Evolutionary conservation across 495 filamentous ascomycete genomes (phyloP), one percentile per base, ranked within the genome.

Genomic region (Lasiosphaeriaceae sp.): DNA sequence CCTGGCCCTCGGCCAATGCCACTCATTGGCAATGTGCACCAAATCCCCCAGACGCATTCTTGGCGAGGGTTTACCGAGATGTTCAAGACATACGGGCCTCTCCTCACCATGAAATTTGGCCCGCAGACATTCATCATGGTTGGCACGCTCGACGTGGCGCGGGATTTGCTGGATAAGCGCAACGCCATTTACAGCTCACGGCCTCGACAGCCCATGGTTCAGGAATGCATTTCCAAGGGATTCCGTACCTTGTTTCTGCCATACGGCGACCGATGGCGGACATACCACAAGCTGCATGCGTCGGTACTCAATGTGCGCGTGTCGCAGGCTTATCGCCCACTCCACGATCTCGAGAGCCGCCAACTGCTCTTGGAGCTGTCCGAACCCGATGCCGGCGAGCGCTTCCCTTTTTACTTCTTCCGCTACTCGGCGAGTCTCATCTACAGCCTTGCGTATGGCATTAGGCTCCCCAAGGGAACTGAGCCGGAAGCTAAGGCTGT

Each of bases 221-320:
- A 24, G 61, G 21, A 43, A 59, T n/a, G 31, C 54, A 22, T 19
- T 57, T 2, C 23, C 55, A 12, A 67, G 59, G 61, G 66, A 1
- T 31, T 52, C 31, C 9, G 47, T 14, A 34, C 16, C 47, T 22
- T 16, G 4, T 51, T 29, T 22, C 20, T 44, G 22, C 17, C 12
- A 21, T 73, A 76, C 22, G 60, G 60, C 11, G 56, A 62, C 7
- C 61, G 31, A 43, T 74, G 72, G 72, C 64, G 66, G 22, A 65
- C 54, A 59, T 47, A 65, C 26, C 67, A 71, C 17, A 71, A 65
- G 48, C 58, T 73, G 45, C 47, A 71, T 6, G 71, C 75, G 58
- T 64, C 64, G 39, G 34, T 75, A 7, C 63, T 77, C 44, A 73
- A 73, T 63, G 63, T 68, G 43, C 45, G 56, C 9, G 19, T 37